Evolutionary conservation across 1,284 basidiomycete species (phyloP).

Genomic region (Moniliophthora roreri): DNA sequence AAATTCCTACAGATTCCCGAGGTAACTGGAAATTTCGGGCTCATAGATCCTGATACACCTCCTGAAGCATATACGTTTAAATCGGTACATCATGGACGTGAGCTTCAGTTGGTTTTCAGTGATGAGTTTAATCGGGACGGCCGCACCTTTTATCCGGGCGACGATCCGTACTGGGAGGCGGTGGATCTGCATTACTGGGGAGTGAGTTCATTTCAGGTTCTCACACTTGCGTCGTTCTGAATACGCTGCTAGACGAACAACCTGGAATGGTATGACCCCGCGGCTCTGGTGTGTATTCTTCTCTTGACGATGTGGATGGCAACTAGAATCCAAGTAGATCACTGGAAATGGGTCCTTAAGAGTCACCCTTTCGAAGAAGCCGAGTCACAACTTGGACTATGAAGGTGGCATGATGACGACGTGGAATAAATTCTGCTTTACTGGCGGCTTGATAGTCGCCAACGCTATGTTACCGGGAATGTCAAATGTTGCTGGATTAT

Average conservation of each 20-base stretch:
- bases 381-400: slow-evolving; percentile 10
- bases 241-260: slow-evolving; percentile 8
- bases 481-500: slow-evolving; percentile 8
- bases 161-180: too few relatives aligned
- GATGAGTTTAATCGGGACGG: too few relatives aligned
- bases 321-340: background rate
- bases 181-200: too few relatives aligned
- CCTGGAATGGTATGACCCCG: slow-evolving; percentile 16
- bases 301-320: too few relatives aligned
- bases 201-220: background rate
- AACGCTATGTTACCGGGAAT: slow-evolving; percentile 14
- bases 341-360: slow-evolving; percentile 11
- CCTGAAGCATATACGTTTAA: too few relatives aligned
- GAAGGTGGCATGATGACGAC: slow-evolving; percentile 12
- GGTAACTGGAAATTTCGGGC: too few relatives aligned
- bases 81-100: too few relatives aligned
- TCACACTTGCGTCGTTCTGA: background rate
- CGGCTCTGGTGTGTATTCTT: slow-evolving; percentile 14
- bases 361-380: slow-evolving; percentile 9
- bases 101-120: too few relatives aligned
- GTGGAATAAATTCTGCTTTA: slow-evolving; percentile 61
- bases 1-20: too few relatives aligned
- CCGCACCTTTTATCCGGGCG: too few relatives aligned
- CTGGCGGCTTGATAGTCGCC: slow-evolving; percentile 43
- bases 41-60: too few relatives aligned